A percentile compares a stretch with the other conserved stretches of the same genome.
Conservation (phyloP, 2,329 filamentous ascomycete species). For the Botrytis fabae region DNA sequence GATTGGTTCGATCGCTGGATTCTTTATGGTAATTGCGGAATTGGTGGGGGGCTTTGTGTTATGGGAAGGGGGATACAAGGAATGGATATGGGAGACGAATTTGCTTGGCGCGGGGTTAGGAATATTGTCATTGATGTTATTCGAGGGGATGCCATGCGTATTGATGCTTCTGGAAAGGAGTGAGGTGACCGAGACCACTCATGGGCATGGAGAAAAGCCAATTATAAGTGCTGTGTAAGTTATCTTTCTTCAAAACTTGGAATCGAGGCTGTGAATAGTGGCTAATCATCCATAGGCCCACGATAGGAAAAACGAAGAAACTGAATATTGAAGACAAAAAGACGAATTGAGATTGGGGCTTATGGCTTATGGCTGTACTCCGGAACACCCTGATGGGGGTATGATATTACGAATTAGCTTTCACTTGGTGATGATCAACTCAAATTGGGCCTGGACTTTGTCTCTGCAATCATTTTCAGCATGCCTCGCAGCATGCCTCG, state of each 20-base stretch:
- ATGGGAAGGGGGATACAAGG: conserved; percentile 31
- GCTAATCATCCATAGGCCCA: conserved; percentile 6
- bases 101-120: conserved; percentile 23
- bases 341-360: neutral
- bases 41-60: conserved; percentile 27
- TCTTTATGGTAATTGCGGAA: conserved; percentile 34
- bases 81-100: conserved; percentile 31
- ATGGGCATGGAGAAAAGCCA: conserved; percentile 35
- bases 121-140: conserved; percentile 26
- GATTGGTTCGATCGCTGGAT: conserved; percentile 37
- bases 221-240: conserved; percentile 31
- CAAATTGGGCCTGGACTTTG: neutral
- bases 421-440: neutral
- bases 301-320: neutral
- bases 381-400: too few species aligned
- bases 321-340: neutral
- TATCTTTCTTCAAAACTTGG: neutral
- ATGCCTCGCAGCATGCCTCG: neutral
- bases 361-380: neutral
- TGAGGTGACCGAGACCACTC: conserved; percentile 35
- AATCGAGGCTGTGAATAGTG: neutral
- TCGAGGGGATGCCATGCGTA: conserved; percentile 36
- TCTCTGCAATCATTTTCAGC: neutral
- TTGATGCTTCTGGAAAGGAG: conserved; percentile 39
- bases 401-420: neutral